Evolutionary conservation across 2,329 filamentous ascomycete species (phyloP).

Genomic region (Claviceps maximensis): DNA sequence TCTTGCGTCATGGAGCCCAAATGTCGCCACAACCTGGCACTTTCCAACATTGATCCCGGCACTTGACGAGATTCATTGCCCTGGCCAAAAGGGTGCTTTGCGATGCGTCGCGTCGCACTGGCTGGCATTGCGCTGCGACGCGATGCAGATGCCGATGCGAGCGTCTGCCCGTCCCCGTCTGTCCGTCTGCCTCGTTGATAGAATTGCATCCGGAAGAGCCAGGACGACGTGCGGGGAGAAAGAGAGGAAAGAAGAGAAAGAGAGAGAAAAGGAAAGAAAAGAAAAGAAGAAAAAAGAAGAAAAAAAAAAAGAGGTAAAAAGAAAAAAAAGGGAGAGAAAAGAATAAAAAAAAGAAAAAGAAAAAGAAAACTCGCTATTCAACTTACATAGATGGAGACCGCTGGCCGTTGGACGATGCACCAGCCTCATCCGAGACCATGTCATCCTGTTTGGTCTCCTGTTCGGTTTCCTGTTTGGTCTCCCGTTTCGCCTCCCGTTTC

Average conservation of each 20-base stretch:
- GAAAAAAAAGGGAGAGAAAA: neutral
- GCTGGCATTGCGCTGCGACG: neutral
- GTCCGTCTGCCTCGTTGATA: too few relatives aligned
- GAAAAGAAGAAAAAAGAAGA: too few relatives aligned
- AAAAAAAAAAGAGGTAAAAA: neutral
- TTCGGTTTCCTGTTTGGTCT: conserved; percentile 4
- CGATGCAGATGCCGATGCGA: too few relatives aligned
- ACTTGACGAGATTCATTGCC: neutral
- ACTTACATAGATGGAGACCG: conserved; percentile 5
- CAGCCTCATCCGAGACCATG: neutral
- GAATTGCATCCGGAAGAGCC: neutral
- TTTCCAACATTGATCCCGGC: neutral
- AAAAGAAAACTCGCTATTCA: neutral
- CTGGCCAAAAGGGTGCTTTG: neutral
- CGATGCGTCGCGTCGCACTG: neutral
- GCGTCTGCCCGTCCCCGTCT: too few relatives aligned
- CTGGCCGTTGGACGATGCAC: neutral
- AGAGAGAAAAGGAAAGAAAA: neutral
- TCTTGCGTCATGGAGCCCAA: neutral
- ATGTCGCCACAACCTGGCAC: neutral
- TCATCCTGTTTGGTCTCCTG: too few relatives aligned
- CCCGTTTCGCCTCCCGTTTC: too few relatives aligned
- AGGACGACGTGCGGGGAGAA: neutral
- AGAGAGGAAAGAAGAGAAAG: neutral
- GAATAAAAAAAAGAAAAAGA: neutral